Percentiles rank a stretch among this genome's conserved stretches.
Evolutionary conservation across 805 yeast species (phyloP).

Genomic region (Maudiozyma bulderi): DNA sequence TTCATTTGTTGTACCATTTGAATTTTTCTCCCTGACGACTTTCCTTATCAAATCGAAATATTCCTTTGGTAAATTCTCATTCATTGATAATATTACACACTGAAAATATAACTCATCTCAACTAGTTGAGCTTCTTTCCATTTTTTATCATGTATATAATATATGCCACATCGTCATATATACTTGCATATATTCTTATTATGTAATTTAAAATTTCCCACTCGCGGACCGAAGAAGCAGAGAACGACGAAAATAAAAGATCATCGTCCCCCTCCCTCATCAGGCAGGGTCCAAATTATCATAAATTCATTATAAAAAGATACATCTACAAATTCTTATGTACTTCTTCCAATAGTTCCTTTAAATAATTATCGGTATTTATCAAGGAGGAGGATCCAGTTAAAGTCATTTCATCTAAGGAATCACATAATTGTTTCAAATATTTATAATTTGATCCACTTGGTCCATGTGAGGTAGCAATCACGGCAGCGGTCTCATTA

Average conservation of each 20-base stretch:
- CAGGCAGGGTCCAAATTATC: too few relatives aligned
- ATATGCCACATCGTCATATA: too few relatives aligned
- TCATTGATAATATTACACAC: conserved; percentile 7
- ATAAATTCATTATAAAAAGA: not conserved
- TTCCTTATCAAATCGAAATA: conserved; percentile 25
- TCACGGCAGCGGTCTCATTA: conserved; percentile 48
- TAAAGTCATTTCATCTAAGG: conserved; percentile 34
- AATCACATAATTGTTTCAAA: conserved; percentile 41
- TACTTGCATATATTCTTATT: too few relatives aligned
- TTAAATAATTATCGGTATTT: conserved; percentile 35
- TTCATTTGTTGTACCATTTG: not conserved
- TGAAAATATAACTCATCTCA: not conserved
- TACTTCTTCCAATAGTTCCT: conserved; percentile 27
- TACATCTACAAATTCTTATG: not conserved
- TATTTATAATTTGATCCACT: conserved; percentile 78
- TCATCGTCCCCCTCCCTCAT: too few relatives aligned
- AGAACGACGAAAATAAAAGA: too few relatives aligned
- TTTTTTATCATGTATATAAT: too few relatives aligned
- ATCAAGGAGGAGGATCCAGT: conserved; percentile 4
- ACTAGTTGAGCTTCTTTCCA: not conserved
- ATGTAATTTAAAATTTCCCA: too few relatives aligned
- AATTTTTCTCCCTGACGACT: conserved; percentile 19
- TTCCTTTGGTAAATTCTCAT: conserved; percentile 21
- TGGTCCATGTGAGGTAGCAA: conserved; percentile 55
- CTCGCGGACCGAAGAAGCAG: too few relatives aligned